phyloP scores from a whole-genome alignment of 768 basidiomycete species.

The Leccinum subgranulosum region DNA sequence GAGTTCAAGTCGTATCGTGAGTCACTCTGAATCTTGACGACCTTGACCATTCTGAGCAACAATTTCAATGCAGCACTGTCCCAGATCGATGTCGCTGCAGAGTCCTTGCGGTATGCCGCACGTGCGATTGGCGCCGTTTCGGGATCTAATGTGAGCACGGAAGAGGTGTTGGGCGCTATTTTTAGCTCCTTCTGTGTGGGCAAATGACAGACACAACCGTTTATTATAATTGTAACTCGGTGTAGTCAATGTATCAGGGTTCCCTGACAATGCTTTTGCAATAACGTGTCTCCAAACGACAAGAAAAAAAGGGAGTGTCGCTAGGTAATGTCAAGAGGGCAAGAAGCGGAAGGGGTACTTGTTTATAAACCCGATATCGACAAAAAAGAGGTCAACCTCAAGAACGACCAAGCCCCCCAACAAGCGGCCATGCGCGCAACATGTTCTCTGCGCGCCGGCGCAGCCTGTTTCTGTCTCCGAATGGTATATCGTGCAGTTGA shows the following conservation, averaged over 20 bases:
- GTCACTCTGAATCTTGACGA: conserved; percentile 3
- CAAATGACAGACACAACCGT: conserved; percentile 41
- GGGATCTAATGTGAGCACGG: conserved; percentile 67
- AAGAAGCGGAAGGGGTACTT: neutral
- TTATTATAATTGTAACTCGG: conserved; percentile 2
- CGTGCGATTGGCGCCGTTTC: conserved; percentile 82
- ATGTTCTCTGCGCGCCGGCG: conserved; percentile 21
- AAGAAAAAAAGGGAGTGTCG: neutral
- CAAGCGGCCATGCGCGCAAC: conserved; percentile 13
- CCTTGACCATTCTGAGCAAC: neutral
- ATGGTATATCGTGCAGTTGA: conserved; percentile 28
- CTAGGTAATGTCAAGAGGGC: neutral
- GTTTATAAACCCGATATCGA: neutral
- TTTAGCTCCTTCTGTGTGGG: conserved; percentile 91
- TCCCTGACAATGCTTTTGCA: neutral
- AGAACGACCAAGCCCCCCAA: neutral
- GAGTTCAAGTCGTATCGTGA: conserved; percentile 32
- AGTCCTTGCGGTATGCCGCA: conserved; percentile 85
- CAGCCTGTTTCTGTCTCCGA: conserved; percentile 26
- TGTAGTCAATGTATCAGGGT: neutral
- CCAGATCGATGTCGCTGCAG: conserved; percentile 82
- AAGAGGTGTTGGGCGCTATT: conserved; percentile 79
- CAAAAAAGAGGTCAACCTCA: conserved; percentile 4
- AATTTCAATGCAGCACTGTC: conserved; percentile 42
- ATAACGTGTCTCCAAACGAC: neutral